Conservation (phyloP, 2,329 filamentous ascomycete genomes). For the Ophiostoma piceae region DNA sequence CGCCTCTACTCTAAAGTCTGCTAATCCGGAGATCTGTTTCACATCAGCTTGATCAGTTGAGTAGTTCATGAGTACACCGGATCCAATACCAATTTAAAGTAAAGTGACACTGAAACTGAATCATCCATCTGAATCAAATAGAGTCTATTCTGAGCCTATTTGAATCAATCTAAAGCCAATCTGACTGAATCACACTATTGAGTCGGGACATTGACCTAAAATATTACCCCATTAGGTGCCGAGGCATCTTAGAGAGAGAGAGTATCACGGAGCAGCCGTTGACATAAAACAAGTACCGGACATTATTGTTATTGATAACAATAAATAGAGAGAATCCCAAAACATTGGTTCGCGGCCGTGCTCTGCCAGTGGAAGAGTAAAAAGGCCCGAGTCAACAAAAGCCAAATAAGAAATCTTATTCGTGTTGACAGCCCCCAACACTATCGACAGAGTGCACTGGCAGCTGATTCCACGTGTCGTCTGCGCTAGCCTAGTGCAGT, state of each 20-base stretch:
- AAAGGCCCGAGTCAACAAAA: not conserved
- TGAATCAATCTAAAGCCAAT: not conserved
- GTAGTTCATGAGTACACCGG: not conserved
- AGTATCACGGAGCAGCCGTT: not conserved
- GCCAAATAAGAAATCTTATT: not conserved
- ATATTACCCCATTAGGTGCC: not conserved
- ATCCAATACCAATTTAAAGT: too few species aligned
- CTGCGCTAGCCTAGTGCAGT: not conserved
- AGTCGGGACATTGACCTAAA: too few species aligned
- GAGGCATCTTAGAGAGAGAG: not conserved
- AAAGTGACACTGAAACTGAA: not conserved
- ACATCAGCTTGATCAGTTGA: not conserved
- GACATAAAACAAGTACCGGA: not conserved
- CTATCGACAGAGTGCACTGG: not conserved
- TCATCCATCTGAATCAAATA: not conserved
- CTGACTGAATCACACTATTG: not conserved
- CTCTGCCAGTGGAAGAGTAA: not conserved
- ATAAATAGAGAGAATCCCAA: not conserved
- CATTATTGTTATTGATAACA: not conserved
- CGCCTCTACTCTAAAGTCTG: not conserved
- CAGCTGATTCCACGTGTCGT: conserved; percentile 4
- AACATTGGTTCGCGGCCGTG: conserved; percentile 14
- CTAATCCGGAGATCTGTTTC: not conserved
- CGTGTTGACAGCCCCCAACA: not conserved
- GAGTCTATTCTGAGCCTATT: not conserved